phyloP scores from a whole-genome alignment of 2,329 filamentous ascomycete genomes.

The Thermomyces lanuginosus region DNA sequence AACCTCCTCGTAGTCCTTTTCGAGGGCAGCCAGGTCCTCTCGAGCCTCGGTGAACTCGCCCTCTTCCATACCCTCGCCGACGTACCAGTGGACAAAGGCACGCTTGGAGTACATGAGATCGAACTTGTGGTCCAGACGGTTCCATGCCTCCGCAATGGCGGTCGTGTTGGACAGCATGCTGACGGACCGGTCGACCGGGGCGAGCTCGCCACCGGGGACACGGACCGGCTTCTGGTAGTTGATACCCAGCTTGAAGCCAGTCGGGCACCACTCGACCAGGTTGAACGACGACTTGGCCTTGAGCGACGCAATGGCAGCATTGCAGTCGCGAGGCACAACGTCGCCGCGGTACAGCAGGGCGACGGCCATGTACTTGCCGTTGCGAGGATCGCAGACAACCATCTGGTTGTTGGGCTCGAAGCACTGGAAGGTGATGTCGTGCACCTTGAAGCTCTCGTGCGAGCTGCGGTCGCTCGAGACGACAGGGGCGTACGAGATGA shows the following conservation, averaged over 20 bases:
- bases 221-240: constrained; percentile 45
- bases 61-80: constrained; percentile 85
- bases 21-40: constrained; percentile 68
- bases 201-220: constrained; percentile 38
- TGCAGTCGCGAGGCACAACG: constrained; percentile 47
- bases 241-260: constrained; percentile 53
- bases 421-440: constrained; percentile 52
- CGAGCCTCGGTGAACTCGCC: constrained; percentile 78
- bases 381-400: constrained; percentile 50
- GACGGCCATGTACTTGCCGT: constrained; percentile 55
- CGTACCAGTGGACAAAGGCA: constrained; percentile 58
- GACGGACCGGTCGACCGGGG: constrained; percentile 38
- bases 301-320: constrained; percentile 41
- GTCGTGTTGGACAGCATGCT: constrained; percentile 53
- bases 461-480: constrained; percentile 56
- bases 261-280: constrained; percentile 53
- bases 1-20: constrained; percentile 79
- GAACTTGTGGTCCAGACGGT: constrained; percentile 49
- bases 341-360: constrained; percentile 51
- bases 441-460: constrained; percentile 76
- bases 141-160: constrained; percentile 50
- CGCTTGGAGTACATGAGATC: constrained; percentile 56
- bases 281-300: constrained; percentile 50
- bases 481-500: constrained; percentile 50
- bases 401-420: constrained; percentile 55